A percentile compares a stretch with the other conserved stretches of the same genome.
These are phyloP conservation scores for Rosa persica DNA, from an alignment of 306 rosid species.

Conservation along the genomic window DNA sequence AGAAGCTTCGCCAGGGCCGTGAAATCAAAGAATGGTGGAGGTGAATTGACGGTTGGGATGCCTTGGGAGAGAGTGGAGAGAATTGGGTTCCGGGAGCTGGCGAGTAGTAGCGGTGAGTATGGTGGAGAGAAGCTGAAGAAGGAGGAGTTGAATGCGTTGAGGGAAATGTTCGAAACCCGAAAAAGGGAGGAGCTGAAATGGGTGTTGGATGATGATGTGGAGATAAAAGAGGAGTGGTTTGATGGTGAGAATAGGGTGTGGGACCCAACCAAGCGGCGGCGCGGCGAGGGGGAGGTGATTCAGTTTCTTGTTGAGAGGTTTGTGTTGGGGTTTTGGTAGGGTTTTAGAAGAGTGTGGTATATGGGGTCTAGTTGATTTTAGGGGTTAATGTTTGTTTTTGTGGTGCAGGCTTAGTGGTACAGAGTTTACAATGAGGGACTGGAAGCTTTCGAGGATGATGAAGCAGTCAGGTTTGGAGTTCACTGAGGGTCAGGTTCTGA, in stretches of 20 bases:
- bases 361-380: neutral
- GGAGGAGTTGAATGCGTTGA: constrained; percentile 66
- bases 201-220: constrained; percentile 73
- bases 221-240: constrained; percentile 48
- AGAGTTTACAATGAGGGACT: constrained; percentile 59
- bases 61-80: constrained; percentile 70
- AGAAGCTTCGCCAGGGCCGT: constrained; percentile 48
- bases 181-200: constrained; percentile 61
- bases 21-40: constrained; percentile 14
- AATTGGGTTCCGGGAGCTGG: constrained; percentile 48
- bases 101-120: constrained; percentile 27
- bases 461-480: constrained; percentile 80
- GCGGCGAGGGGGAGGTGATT: constrained; percentile 63
- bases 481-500: constrained; percentile 72
- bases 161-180: constrained; percentile 63
- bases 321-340: constrained; percentile 25
- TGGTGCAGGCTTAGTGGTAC: constrained; percentile 62
- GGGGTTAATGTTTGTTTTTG: neutral
- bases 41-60: constrained; percentile 46
- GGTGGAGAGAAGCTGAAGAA: constrained; percentile 52
- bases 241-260: constrained; percentile 28
- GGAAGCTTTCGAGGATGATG: constrained; percentile 89
- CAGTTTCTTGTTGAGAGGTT: constrained; percentile 87
- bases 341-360: neutral
- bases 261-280: constrained; percentile 38